Evolutionary conservation across 257 asterid genomes (phyloP).

Genomic region (Nicotiana attenuata): DNA sequence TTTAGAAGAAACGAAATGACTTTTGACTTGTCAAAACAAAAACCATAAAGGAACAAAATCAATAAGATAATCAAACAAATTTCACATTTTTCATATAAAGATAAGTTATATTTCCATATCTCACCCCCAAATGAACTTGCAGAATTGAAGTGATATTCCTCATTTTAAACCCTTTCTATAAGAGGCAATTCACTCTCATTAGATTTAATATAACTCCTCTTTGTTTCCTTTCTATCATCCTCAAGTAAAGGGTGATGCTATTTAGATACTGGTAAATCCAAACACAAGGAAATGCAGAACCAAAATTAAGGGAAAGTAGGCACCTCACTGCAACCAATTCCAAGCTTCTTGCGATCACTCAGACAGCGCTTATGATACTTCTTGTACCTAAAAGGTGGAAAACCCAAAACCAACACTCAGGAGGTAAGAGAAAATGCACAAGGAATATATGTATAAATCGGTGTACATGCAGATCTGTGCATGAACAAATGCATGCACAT

Average conservation of each 20-base stretch:
- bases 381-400: slow-evolving; percentile 52
- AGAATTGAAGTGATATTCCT: neutral
- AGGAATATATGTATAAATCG: neutral
- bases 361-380: slow-evolving; percentile 77
- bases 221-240: neutral
- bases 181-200: neutral
- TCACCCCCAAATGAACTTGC: neutral
- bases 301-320: slow-evolving; percentile 3
- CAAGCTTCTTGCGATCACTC: slow-evolving; percentile 74
- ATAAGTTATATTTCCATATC: neutral
- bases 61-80: neutral
- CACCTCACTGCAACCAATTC: slow-evolving; percentile 96
- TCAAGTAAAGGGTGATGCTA: neutral
- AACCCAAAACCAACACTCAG: slow-evolving; percentile 12
- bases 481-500: neutral
- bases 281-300: neutral
- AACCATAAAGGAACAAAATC: slow-evolving; percentile 1
- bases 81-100: neutral
- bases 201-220: neutral
- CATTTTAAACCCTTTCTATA: neutral
- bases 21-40: slow-evolving; percentile 1
- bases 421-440: neutral
- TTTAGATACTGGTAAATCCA: neutral
- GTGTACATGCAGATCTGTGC: neutral
- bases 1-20: too few relatives aligned